phyloP scores from a whole-genome alignment of 169 alveolate genomes.

The Babesia ovata region DNA sequence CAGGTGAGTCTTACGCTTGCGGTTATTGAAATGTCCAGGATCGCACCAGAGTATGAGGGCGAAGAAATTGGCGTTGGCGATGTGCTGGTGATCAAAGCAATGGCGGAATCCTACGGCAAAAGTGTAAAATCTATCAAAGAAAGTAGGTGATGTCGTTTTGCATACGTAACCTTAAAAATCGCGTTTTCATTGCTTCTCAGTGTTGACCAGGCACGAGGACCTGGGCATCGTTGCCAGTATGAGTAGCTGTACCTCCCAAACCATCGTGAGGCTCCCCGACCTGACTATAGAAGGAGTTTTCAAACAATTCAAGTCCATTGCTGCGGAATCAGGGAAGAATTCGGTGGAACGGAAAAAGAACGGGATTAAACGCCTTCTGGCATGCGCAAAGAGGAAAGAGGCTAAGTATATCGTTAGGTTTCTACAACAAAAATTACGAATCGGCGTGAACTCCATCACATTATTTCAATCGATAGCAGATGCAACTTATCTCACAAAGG shows the following conservation, averaged over 20 bases:
- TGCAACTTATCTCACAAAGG: conserved; percentile 61
- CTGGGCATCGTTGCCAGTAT: conserved; percentile 84
- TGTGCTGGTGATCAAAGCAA: conserved; percentile 90
- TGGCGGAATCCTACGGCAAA: conserved; percentile 92
- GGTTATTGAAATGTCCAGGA: conserved; percentile 1
- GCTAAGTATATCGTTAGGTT: conserved; percentile 93
- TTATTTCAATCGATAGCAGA: conserved; percentile 83
- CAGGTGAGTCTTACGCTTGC: conserved; percentile 34
- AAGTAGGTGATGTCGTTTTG: conserved; percentile 24
- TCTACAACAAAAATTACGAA: conserved; percentile 92
- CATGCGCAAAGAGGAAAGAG: conserved; percentile 90
- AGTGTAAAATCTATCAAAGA: conserved; percentile 89
- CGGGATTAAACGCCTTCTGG: conserved; percentile 85
- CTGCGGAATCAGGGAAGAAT: conserved; percentile 74
- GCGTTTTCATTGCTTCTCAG: neutral
- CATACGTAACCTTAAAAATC: neutral
- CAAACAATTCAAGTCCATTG: conserved; percentile 70
- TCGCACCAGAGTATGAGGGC: conserved; percentile 95
- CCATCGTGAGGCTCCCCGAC: conserved; percentile 84
- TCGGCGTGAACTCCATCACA: conserved; percentile 95
- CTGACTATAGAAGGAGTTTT: conserved; percentile 81
- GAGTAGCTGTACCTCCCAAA: conserved; percentile 86
- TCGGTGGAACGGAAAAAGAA: conserved; percentile 76
- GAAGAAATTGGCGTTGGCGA: conserved; percentile 97
- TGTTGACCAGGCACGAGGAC: conserved; percentile 88